Evolutionary conservation across 495 filamentous ascomycete genomes (phyloP), one percentile per base, ranked within the genome.

Genomic region (Talaromyces stipitatus): DNA sequence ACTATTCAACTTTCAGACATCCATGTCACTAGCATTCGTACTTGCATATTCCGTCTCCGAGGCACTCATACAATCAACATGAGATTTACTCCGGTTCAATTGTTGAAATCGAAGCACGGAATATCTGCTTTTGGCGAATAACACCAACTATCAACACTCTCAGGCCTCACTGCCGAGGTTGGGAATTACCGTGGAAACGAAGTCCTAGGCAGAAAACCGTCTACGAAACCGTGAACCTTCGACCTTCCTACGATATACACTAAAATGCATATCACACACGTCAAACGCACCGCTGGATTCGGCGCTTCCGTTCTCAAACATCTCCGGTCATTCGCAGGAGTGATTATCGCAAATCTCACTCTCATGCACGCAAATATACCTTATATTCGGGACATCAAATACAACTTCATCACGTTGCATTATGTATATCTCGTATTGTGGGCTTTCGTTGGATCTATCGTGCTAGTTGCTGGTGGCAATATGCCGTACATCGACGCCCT

Each of bases 401-500:
- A 43, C 36, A 55, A 55, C 67, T 97, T 95, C 66, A 92, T 96
- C 41, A 82, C 88, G 4, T 72, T 86, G 10, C 92, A 97, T 64
- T 96, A 97, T 69, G 72, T 85, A 52, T 97, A 90, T 69, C 83
- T 99, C 52, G 80, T 95, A 22, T 69, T 73, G 47, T 77, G 85
- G 66, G 76, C 72, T 2, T 67, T 99, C 30, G 14, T 90, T 45
- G 85, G 84, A 4, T 95, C 91, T 2, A 66, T 97, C 57, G 74
- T 96, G 9, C 63, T 97, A 14, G 96, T 80, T 58, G 76, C 80
- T n/a, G 69, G 66, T 12, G 78, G 77, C 14, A 63, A 79, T 6
- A 65, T 99, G 38, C 58, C 70, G 6, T 99, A 95, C 63, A 89
- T 92, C 58, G 91, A 99, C 78, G 89, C 91, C 12, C 80, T 99